These are phyloP conservation scores for Forsythia viridissima DNA, from an alignment of 257 asterid genomes.

Conservation along the genomic window DNA sequence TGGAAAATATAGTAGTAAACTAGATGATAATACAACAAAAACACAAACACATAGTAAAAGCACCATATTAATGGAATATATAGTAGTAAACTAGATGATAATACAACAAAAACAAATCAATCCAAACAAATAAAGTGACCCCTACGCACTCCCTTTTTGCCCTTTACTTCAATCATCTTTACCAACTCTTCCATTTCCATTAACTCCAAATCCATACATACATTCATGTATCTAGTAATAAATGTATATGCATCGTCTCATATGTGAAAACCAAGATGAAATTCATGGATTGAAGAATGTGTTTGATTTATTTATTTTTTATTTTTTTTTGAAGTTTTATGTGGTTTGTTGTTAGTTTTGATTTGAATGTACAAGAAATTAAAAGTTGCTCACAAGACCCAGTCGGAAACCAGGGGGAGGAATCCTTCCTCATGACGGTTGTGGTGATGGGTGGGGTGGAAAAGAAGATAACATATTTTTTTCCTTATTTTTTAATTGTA, in stretches of 20 bases:
- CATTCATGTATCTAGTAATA: background rate
- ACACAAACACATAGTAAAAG: background rate
- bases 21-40: too few relatives aligned
- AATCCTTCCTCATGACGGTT: too few relatives aligned
- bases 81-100: background rate
- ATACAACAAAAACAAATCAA: background rate
- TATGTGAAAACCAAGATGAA: background rate
- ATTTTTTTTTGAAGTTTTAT: background rate
- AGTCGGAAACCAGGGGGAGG: too few relatives aligned
- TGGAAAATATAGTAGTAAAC: background rate
- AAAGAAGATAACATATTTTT: too few relatives aligned
- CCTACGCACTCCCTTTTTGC: background rate
- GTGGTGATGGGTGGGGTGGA: too few relatives aligned
- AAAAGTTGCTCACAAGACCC: too few relatives aligned
- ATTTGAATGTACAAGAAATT: background rate
- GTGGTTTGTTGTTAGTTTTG: background rate
- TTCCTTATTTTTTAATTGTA: too few relatives aligned
- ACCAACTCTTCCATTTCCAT: background rate
- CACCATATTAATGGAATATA: background rate
- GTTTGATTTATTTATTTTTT: background rate
- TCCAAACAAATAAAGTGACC: slow-evolving; percentile 9
- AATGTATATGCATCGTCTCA: background rate
- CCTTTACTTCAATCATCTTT: slow-evolving; percentile 3
- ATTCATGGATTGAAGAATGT: background rate
- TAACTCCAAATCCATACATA: slow-evolving; percentile 5